Base-by-base conservation (phyloP, 2,329 filamentous ascomycete species). In the Cryoendolithus antarcticus region DNA sequence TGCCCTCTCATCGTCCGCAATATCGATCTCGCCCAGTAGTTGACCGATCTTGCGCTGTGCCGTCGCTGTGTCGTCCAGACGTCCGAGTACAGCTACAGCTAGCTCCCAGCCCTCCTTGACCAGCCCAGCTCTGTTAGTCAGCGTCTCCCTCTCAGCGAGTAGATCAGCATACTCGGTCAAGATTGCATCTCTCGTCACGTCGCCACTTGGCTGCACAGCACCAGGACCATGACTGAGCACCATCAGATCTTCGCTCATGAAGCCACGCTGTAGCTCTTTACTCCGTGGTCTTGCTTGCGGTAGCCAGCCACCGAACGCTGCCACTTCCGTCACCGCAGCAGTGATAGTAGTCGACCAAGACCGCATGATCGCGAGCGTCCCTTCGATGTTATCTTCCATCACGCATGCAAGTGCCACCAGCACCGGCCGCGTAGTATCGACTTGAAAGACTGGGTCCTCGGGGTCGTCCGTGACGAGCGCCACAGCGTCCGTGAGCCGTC, bases 171-270 rank as follows among this genome's bases (percentile, higher is more conserved):
- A 96, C 35, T 75, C 66, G 5, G 80, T 72, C 5, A 95, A 68
- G 3, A 89, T 76, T 28, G 82, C 78, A 57, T 95, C 86, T 56
- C 89, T 77, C 56, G 94, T 86, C 56, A 91, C 86, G 45, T 79
- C 77, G 6, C 85, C 69, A 6, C 30, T 32, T n/a, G 32, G 27
- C n/a, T 27, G 37, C 32, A 35, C 29, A 4, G 24, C 30, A 44
- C 76, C 71, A 7, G 75, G 69, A 2, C 72, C 74, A 66, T 74
- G 69, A 32, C 85, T 86, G 9, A 96, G 67, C 7, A 95, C 74
- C 63, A 91, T 83, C 33, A 95, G 65, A 54, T 95, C 88, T 45
- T 86, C 81, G 61, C 83, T 75, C 52, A 88, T 86, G 41, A 93
- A 74, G 15, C 77, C 79, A 35, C 51, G 48, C 29, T 76, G 72